phyloP scores from a whole-genome alignment of 345 rosid species.

The Sisymbrium irio region DNA sequence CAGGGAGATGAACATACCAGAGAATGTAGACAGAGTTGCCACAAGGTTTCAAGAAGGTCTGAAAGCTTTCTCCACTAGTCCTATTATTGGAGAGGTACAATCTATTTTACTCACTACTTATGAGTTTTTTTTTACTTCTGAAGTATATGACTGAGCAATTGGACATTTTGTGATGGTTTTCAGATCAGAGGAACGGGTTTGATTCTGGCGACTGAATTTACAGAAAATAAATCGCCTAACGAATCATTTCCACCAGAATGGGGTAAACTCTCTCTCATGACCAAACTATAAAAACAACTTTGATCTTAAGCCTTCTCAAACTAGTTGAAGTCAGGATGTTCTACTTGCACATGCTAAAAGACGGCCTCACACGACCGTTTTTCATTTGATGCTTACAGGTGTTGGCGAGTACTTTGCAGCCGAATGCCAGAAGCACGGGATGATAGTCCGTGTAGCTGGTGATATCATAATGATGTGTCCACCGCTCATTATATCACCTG shows the following conservation, averaged over 20 bases:
- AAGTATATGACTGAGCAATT: slow-evolving; percentile 6
- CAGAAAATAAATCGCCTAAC: slow-evolving; percentile 79
- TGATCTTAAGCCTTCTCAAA: background rate
- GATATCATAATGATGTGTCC: slow-evolving; percentile 94
- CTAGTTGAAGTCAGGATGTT: too few species aligned
- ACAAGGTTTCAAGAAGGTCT: slow-evolving; percentile 77
- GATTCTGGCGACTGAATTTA: slow-evolving; percentile 82
- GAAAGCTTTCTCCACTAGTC: slow-evolving; percentile 77
- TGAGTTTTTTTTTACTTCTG: background rate
- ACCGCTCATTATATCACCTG: slow-evolving; percentile 61
- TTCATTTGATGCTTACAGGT: slow-evolving; percentile 38
- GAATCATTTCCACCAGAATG: slow-evolving; percentile 93
- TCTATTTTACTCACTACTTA: background rate
- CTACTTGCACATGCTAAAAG: background rate
- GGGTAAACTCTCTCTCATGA: slow-evolving; percentile 49
- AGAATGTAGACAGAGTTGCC: slow-evolving; percentile 48
- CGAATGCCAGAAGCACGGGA: slow-evolving; percentile 71
- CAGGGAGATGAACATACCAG: slow-evolving; percentile 79
- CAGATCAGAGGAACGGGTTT: slow-evolving; percentile 95
- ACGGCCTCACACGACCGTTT: background rate
- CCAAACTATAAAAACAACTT: background rate
- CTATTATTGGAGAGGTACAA: slow-evolving; percentile 86
- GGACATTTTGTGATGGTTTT: slow-evolving; percentile 15
- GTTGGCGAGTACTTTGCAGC: slow-evolving; percentile 85
- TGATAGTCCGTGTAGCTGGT: slow-evolving; percentile 92